These are phyloP conservation scores for Brasenia schreberi DNA, from an alignment of 164 flowering plant species.

Conservation along the genomic window DNA sequence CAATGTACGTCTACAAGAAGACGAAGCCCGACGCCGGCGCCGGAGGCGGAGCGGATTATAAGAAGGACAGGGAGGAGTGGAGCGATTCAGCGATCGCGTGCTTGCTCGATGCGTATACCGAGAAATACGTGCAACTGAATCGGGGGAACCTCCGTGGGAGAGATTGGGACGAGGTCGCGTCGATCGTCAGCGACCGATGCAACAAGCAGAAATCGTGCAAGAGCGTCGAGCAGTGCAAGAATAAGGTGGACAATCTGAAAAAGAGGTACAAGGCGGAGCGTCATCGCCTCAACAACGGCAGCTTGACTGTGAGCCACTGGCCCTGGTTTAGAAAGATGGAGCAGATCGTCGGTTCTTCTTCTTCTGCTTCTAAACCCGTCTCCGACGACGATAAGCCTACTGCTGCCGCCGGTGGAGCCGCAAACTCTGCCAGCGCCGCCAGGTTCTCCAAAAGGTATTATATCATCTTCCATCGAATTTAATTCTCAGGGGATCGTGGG, in stretches of 20 bases:
- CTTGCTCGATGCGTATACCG: slow-evolving; percentile 31
- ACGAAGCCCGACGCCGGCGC: slow-evolving; percentile 4
- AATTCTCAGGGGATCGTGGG: background rate
- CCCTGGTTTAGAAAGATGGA: slow-evolving; percentile 91
- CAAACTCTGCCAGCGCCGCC: slow-evolving; percentile 9
- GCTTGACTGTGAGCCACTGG: slow-evolving; percentile 60
- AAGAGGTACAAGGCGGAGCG: slow-evolving; percentile 85
- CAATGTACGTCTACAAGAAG: slow-evolving; percentile 13
- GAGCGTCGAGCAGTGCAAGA: slow-evolving; percentile 95
- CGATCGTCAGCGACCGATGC: slow-evolving; percentile 17
- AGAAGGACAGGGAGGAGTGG: slow-evolving; percentile 43
- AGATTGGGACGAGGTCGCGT: slow-evolving; percentile 40
- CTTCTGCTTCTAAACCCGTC: slow-evolving; percentile 20
- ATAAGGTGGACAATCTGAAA: slow-evolving; percentile 92
- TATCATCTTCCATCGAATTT: background rate
- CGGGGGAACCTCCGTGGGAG: slow-evolving; percentile 32
- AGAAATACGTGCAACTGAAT: slow-evolving; percentile 28
- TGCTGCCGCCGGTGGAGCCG: background rate
- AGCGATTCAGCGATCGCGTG: slow-evolving; percentile 29
- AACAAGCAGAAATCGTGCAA: slow-evolving; percentile 17
- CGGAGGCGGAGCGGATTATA: slow-evolving; percentile 12
- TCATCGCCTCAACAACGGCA: slow-evolving; percentile 57
- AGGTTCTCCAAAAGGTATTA: slow-evolving; percentile 55
- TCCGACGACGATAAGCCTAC: slow-evolving; percentile 47
- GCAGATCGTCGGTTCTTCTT: slow-evolving; percentile 51